Evolutionary conservation across 495 filamentous ascomycete species (phyloP), one percentile per base, ranked within the genome.

Genomic region (Rhizodiscina lignyota): DNA sequence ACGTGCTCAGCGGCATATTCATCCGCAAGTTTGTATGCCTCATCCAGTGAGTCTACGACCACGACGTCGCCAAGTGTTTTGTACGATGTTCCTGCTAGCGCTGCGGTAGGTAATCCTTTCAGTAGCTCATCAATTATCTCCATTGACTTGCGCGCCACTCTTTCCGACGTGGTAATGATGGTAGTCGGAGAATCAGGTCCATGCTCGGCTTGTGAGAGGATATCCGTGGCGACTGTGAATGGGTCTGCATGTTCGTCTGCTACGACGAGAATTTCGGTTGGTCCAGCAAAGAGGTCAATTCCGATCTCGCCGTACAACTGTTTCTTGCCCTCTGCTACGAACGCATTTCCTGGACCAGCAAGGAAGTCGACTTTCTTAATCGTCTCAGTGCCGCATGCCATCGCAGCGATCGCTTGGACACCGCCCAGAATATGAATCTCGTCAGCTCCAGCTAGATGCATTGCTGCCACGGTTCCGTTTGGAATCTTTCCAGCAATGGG

Each of bases 381-480:
- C 0, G 65, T 71, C 42, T 75, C 60, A 0, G 74, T 78, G n/a
- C 74, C 74, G 37, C 77, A 59, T 3, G 74, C 73, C 69, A 79
- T 75, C 18, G 72, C 74, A 2, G 74, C 70, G 32, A 69, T 50
- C 5, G 67, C 64, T 39, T 71, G 67, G 0, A 67, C 66, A 0
- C 67, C 66, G 1, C 67, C 66, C 1, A 71, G 55, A 26, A 69
- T 47, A 48, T 57, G 67, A 32, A 68, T 68, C 17, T 60, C 53
- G 39, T 69, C 67, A 1, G 67, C 67, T 2, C 66, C 64, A 5
- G 67, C 67, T n/a, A 62, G 51, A 44, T 62, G 53, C 52, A 67
- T 67, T 0, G 67, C 67, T 1, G 67, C 64, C 5, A 71, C 53
- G 1, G 67, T 68, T 5, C 58, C 56, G 33, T 50, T 49, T 0